Conservation (phyloP, 2,329 filamentous ascomycete species). For the Ophiocordyceps australis region DNA sequence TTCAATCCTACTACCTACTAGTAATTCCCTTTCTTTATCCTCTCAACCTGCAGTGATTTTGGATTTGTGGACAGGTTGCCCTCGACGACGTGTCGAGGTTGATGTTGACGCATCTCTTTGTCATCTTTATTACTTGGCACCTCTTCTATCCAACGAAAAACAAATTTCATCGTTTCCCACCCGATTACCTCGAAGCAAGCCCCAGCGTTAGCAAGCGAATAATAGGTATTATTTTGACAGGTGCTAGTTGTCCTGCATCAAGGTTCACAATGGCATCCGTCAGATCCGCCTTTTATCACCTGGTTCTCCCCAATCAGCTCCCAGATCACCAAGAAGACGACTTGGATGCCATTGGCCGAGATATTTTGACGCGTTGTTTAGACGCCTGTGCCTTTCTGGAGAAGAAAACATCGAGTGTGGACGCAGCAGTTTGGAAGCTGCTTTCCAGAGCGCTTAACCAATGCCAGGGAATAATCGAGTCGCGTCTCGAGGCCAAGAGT, state of each 20-base stretch:
- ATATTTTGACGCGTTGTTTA: slow-evolving; percentile 1
- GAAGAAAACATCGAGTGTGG: not conserved
- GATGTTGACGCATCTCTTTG: no score
- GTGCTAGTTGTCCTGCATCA: not conserved
- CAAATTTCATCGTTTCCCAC: no score
- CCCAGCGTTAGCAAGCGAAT: no score
- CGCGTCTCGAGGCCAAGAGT: not conserved
- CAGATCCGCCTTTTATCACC: slow-evolving; percentile 6
- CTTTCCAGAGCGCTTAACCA: slow-evolving; percentile 1
- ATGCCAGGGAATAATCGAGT: not conserved
- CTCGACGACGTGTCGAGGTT: no score
- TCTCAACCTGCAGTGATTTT: no score
- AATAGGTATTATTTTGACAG: no score
- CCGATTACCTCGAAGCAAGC: no score
- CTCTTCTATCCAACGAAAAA: no score
- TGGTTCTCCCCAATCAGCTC: slow-evolving; percentile 7
- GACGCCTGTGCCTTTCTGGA: not conserved
- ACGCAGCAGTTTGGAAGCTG: not conserved
- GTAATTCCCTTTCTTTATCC: no score
- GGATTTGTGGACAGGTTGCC: no score
- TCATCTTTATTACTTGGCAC: no score
- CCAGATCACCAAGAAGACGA: slow-evolving; percentile 3
- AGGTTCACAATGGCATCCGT: not conserved
- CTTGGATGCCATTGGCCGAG: not conserved
- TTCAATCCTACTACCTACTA: no score